Evolutionary conservation across 345 rosid species (phyloP).

Genomic region (Syzygium oleosum): DNA sequence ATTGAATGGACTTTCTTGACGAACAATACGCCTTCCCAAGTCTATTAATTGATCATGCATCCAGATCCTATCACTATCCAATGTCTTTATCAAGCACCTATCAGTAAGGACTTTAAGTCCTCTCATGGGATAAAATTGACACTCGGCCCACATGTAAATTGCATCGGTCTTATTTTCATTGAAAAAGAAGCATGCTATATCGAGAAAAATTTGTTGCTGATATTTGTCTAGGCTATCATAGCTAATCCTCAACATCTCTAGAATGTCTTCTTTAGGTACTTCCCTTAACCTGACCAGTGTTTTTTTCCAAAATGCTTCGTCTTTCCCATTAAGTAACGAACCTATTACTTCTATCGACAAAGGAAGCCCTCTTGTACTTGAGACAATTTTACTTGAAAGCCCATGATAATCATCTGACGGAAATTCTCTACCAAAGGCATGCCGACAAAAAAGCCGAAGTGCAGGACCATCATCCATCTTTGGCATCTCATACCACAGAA

Average conservation of each 20-base stretch:
- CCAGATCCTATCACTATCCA: neutral
- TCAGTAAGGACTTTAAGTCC: neutral
- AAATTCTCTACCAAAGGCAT: neutral
- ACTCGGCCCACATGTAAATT: neutral
- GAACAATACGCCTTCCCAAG: neutral
- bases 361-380: neutral
- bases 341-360: neutral
- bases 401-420: neutral
- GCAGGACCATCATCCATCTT: neutral
- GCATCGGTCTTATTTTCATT: neutral
- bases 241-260: neutral
- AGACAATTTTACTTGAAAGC: neutral
- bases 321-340: neutral
- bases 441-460: neutral
- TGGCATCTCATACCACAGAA: neutral
- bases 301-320: neutral
- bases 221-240: neutral
- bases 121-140: neutral
- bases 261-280: neutral
- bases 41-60: conserved; percentile 6
- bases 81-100: neutral
- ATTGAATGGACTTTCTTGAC: neutral
- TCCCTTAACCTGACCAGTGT: neutral
- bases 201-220: conserved; percentile 1
- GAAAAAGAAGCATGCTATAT: neutral